Evolutionary conservation across 2,329 filamentous ascomycete species (phyloP).

Genomic region (Arthroderma uncinatum): DNA sequence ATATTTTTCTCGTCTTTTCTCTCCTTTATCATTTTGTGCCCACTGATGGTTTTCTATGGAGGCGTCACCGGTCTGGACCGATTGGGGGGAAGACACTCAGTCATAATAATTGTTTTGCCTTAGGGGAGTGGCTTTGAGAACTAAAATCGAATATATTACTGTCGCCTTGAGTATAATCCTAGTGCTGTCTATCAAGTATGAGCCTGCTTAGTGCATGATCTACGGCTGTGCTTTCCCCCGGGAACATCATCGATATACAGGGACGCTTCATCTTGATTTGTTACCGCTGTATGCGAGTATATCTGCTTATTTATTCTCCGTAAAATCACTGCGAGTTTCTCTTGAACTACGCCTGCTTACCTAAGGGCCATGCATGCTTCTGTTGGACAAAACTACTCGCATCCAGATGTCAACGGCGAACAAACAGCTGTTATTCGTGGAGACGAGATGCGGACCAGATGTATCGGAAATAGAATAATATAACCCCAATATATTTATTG

Average conservation of each 20-base stretch:
- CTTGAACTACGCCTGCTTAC: background rate
- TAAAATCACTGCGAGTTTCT: background rate
- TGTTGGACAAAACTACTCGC: background rate
- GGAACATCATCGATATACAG: too few relatives aligned
- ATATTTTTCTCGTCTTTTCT: background rate
- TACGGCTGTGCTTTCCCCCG: too few relatives aligned
- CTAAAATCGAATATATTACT: too few relatives aligned
- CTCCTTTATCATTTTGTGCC: background rate
- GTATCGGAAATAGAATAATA: too few relatives aligned
- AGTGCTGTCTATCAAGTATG: too few relatives aligned
- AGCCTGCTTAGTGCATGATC: too few relatives aligned
- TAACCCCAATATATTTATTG: too few relatives aligned
- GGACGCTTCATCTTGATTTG: background rate
- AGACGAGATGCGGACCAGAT: too few relatives aligned
- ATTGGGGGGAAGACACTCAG: background rate
- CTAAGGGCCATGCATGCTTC: background rate
- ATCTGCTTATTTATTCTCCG: background rate
- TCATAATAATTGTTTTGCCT: background rate
- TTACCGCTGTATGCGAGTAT: background rate
- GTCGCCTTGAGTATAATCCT: too few relatives aligned
- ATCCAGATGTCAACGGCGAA: background rate
- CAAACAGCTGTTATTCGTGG: background rate
- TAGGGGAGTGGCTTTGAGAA: conserved; percentile 10
- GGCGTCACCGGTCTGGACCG: background rate
- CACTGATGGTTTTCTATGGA: background rate